A percentile compares a stretch with the other conserved stretches of the same genome.
These are phyloP conservation scores for Jackrogersella minutella DNA, from an alignment of 495 filamentous ascomycete species.

Conservation along the genomic window DNA sequence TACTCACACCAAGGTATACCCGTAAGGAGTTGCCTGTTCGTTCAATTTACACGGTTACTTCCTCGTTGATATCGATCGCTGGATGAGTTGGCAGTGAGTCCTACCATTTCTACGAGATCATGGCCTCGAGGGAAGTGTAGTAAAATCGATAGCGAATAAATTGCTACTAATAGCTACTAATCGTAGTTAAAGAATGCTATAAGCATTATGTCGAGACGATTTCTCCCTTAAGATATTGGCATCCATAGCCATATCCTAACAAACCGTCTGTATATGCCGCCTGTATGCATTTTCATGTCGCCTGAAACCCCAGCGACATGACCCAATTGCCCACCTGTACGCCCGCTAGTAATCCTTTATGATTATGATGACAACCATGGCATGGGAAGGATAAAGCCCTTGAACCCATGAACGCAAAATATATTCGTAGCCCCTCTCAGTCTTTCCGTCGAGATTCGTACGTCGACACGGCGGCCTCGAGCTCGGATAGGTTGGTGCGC, in stretches of 20 bases:
- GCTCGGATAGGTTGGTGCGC: slow-evolving; percentile 61
- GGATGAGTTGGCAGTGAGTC: not conserved
- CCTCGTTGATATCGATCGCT: not conserved
- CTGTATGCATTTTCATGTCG: not conserved
- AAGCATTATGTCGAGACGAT: not conserved
- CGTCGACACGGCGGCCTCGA: slow-evolving; percentile 65
- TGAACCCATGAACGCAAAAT: not conserved
- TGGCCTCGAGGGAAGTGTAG: not conserved
- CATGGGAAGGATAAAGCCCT: not conserved
- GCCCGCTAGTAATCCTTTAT: slow-evolving; percentile 20
- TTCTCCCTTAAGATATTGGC: not conserved
- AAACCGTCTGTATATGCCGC: not conserved
- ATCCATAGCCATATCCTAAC: not conserved
- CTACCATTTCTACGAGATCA: not conserved
- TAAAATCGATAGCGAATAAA: slow-evolving; percentile 1
- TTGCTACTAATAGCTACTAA: slow-evolving; percentile 5
- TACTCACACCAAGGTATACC: no score
- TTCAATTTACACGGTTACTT: no score
- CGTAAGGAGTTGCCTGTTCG: no score
- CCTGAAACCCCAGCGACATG: slow-evolving; percentile 12
- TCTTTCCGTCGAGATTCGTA: slow-evolving; percentile 54
- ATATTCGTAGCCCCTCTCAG: slow-evolving; percentile 25
- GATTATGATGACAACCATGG: slow-evolving; percentile 1
- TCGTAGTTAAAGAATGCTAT: not conserved
- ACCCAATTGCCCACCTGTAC: slow-evolving; percentile 3